A percentile compares a stretch with the other conserved stretches of the same genome.
Conservation (phyloP, 2,329 filamentous ascomycete species). For the Fusarium miscanthi region DNA sequence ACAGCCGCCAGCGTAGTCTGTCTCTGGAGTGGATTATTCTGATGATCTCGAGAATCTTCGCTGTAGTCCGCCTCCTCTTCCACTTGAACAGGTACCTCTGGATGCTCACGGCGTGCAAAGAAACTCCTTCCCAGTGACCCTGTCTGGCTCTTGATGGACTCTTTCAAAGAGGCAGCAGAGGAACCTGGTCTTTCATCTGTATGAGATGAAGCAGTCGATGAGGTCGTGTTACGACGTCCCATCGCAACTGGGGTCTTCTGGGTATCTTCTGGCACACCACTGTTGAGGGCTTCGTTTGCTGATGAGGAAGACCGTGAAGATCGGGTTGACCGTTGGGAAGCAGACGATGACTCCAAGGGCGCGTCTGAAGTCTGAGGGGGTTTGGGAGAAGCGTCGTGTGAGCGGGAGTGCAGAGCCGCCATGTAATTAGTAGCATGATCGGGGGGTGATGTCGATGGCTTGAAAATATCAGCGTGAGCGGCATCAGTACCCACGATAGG, state of each 20-base stretch:
- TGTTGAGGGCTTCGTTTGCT: constrained; percentile 54
- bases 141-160: constrained; percentile 56
- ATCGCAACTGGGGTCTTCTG: constrained; percentile 45
- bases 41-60: constrained; percentile 51
- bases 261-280: constrained; percentile 50
- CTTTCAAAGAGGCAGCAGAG: constrained; percentile 48
- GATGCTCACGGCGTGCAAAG: constrained; percentile 54
- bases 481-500: constrained; percentile 76
- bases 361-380: constrained; percentile 50
- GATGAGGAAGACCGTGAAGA: constrained; percentile 66
- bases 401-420: constrained; percentile 73
- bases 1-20: constrained; percentile 65
- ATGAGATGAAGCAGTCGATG: constrained; percentile 50
- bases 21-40: constrained; percentile 37
- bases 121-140: constrained; percentile 54
- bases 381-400: constrained; percentile 65
- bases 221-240: constrained; percentile 53
- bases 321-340: constrained; percentile 56
- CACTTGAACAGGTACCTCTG: constrained; percentile 48
- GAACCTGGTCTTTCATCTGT: constrained; percentile 44
- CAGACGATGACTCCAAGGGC: constrained; percentile 51
- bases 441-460: constrained; percentile 65
- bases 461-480: constrained; percentile 73
- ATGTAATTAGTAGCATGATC: constrained; percentile 73
- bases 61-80: constrained; percentile 51